Percentiles rank a stretch among this genome's conserved stretches.
Conservation (phyloP, 2,329 filamentous ascomycete genomes). For the Decorospora gaudefroyi region DNA sequence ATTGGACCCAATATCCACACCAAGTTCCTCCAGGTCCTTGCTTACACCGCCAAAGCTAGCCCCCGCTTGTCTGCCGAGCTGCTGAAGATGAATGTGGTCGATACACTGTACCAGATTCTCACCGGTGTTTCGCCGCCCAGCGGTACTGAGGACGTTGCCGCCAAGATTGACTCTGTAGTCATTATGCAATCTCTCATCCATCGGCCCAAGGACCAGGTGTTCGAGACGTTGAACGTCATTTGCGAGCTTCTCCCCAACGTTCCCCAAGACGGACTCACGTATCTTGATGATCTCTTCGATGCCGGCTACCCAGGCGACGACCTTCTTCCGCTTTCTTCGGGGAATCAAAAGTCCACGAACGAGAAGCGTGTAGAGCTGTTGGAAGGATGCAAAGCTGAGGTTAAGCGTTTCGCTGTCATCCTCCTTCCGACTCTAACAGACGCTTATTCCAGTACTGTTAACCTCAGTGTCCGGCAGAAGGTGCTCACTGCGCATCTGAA, state of each 20-base stretch:
- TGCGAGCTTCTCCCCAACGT: conserved; percentile 87
- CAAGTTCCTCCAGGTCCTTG: conserved; percentile 88
- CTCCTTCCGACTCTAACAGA: conserved; percentile 94
- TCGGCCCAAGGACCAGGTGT: conserved; percentile 91
- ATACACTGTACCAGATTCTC: conserved; percentile 95
- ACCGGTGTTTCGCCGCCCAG: conserved; percentile 91
- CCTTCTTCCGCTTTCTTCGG: conserved; percentile 50
- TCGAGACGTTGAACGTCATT: conserved; percentile 95
- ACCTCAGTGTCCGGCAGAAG: conserved; percentile 90
- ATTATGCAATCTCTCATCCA: conserved; percentile 99
- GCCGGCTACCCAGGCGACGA: conserved; percentile 56
- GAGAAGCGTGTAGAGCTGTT: conserved; percentile 83
- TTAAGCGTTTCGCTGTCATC: conserved; percentile 90
- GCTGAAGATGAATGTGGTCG: conserved; percentile 94
- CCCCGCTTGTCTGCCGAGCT: conserved; percentile 85
- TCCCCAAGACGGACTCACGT: conserved; percentile 60
- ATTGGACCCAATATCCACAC: conserved; percentile 95
- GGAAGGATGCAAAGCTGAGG: conserved; percentile 79
- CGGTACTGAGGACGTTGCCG: conserved; percentile 74
- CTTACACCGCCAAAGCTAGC: conserved; percentile 87
- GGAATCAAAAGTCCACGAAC: conserved; percentile 63
- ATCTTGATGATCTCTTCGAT: conserved; percentile 56
- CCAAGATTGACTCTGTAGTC: conserved; percentile 91
- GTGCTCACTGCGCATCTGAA: conserved; percentile 95
- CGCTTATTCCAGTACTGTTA: conserved; percentile 96